Base-by-base conservation (phyloP, 768 basidiomycete genomes). In the Hericium rajendrae region DNA sequence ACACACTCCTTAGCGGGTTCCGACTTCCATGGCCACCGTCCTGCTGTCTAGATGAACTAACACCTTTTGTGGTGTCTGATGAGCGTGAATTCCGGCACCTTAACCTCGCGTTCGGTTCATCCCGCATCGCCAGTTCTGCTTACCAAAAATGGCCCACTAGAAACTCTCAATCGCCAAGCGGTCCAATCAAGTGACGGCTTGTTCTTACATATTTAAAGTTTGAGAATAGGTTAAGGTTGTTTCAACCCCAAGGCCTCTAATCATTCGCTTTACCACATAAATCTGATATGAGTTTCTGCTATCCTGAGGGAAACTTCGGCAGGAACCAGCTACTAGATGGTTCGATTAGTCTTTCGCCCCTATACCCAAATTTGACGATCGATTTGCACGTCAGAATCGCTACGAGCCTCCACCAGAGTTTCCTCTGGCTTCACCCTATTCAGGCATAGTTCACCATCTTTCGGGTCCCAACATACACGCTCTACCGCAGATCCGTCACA, bases 351-450 rank as follows among this genome's bases (percentile, higher is more conserved):
- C 88, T 89, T 89, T 89, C 84, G 83, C 86, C 88, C 87, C 87
- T 88, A 89, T 88, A 88, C 86, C 85, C 86, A 88, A 86, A 85
- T 89, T 86, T 77, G 84, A 88, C 86, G 83, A 89, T 88, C 84
- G 86, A 89, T 89, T 89, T 90, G 88, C 88, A 89, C 84, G 85
- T 88, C 88, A 90, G 88, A 88, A 90, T 85, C 83, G 86, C 88
- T 89, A 86, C 84, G 83, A 86, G 84, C 87, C 85, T 88, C 86
- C 86, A 89, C 85, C 87, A 88, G 86, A 86, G 88, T 90, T 89
- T 89, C 86, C 88, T 86, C 86, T 89, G 87, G 86, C 87, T 88
- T 87, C 83, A 78, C 85, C 85, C 84, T 87, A 84, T 82, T 84
- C 85, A 86, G 77, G 79, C 84, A 87, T 86, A 86, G 83, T 86